phyloP scores from a whole-genome alignment of 2,329 filamentous ascomycete genomes.

The Lasiodiplodia theobromae region DNA sequence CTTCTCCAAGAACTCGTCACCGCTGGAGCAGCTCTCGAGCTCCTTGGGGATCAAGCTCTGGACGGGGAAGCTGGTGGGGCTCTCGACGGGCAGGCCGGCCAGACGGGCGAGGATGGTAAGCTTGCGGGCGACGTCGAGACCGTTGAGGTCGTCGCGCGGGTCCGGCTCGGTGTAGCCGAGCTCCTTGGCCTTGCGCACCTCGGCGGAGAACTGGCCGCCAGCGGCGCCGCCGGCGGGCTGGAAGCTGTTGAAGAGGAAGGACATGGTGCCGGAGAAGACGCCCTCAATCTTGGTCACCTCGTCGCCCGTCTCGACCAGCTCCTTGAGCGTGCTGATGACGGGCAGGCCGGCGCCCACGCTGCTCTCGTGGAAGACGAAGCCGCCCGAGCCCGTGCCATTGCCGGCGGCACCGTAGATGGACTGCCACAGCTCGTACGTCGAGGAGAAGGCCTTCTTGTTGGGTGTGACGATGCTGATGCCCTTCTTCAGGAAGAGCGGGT shows the following conservation, averaged over 20 bases:
- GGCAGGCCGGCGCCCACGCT: constrained; percentile 93
- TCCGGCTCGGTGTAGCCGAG: constrained; percentile 92
- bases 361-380: constrained; percentile 93
- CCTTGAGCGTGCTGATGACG: constrained; percentile 90
- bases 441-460: constrained; percentile 98
- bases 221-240: constrained; percentile 78
- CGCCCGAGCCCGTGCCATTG: constrained; percentile 62
- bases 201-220: constrained; percentile 81
- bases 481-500: constrained; percentile 79
- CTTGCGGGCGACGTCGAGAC: constrained; percentile 91
- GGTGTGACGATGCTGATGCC: constrained; percentile 93
- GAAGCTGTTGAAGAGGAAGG: constrained; percentile 97
- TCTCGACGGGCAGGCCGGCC: constrained; percentile 80
- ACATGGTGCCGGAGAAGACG: constrained; percentile 97
- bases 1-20: constrained; percentile 83
- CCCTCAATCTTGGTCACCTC: constrained; percentile 92
- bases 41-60: constrained; percentile 91
- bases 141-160: constrained; percentile 85
- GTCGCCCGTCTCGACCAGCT: constrained; percentile 94
- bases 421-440: constrained; percentile 80
- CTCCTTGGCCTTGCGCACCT: constrained; percentile 90
- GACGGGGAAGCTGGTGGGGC: constrained; percentile 88
- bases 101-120: constrained; percentile 91
- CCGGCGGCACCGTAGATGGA: constrained; percentile 81
- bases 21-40: constrained; percentile 76